These are phyloP conservation scores for Myochromella boudieri DNA, from an alignment of 768 basidiomycete species.

Conservation along the genomic window DNA sequence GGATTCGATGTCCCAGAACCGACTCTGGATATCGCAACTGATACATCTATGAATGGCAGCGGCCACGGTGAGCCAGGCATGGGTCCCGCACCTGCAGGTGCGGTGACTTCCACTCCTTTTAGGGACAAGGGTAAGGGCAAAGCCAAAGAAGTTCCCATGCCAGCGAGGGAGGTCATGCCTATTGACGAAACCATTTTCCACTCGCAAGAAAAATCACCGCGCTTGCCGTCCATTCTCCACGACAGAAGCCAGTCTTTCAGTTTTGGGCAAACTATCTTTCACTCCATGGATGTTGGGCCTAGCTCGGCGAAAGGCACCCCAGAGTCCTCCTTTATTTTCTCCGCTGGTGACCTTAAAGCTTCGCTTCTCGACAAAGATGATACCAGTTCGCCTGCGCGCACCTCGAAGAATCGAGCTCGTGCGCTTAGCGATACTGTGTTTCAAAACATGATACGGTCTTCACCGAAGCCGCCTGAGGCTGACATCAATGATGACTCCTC, in stretches of 20 bases:
- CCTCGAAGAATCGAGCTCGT: constrained; percentile 44
- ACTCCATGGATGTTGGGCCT: constrained; percentile 39
- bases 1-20: constrained; percentile 38
- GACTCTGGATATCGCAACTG: constrained; percentile 30
- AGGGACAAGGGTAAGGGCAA: constrained; percentile 41
- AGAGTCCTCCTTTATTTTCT: constrained; percentile 25
- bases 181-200: constrained; percentile 49
- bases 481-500: constrained; percentile 65
- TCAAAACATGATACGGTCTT: constrained; percentile 51
- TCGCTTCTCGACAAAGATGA: constrained; percentile 24
- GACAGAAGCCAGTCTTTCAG: constrained; percentile 72
- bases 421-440: constrained; percentile 67
- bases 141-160: constrained; percentile 24
- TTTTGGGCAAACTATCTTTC: constrained; percentile 64
- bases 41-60: constrained; percentile 31
- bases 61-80: constrained; percentile 23
- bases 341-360: constrained; percentile 32
- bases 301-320: constrained; percentile 14
- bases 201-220: constrained; percentile 36
- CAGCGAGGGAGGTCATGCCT: constrained; percentile 19
- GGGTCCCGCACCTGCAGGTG: constrained; percentile 14
- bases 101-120: constrained; percentile 47
- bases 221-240: constrained; percentile 33
- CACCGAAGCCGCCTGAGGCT: constrained; percentile 46
- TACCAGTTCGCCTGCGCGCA: constrained; percentile 20